Evolutionary conservation across 2,329 filamentous ascomycete species (phyloP).

Genomic region (Dactylonectria macrodidyma): DNA sequence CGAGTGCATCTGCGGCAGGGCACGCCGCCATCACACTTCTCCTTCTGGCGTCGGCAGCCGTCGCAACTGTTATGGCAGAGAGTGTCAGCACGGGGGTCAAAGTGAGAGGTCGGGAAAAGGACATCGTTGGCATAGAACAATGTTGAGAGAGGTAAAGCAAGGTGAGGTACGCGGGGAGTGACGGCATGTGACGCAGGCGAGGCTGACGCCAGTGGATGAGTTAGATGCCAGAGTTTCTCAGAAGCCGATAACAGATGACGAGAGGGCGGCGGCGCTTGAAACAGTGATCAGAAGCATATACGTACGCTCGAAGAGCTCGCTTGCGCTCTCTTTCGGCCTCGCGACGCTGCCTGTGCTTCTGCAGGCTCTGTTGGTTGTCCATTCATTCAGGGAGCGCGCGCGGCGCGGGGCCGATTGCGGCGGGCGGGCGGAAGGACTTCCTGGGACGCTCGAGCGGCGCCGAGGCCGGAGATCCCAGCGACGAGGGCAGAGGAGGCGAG

Average conservation of each 20-base stretch:
- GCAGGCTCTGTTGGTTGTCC: conserved; percentile 49
- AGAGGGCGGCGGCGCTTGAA: background rate
- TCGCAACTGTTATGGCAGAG: conserved; percentile 59
- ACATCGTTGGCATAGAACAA: background rate
- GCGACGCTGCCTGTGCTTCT: conserved; percentile 49
- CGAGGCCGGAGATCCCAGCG: conserved; percentile 48
- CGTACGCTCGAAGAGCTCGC: conserved; percentile 48
- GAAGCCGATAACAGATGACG: background rate
- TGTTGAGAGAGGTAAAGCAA: background rate
- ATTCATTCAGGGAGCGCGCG: conserved; percentile 44
- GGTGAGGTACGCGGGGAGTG: background rate
- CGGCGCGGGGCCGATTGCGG: conserved; percentile 48
- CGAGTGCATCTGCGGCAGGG: conserved; percentile 68
- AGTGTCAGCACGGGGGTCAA: conserved; percentile 4
- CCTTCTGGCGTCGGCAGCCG: conserved; percentile 68
- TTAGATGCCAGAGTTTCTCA: background rate
- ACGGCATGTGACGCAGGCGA: conserved; percentile 9
- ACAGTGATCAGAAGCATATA: conserved; percentile 13
- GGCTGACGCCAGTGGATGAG: conserved; percentile 5
- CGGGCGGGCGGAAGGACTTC: conserved; percentile 40
- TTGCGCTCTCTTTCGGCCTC: conserved; percentile 50
- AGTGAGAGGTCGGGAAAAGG: background rate
- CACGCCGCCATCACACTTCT: conserved; percentile 70
- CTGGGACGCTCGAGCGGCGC: conserved; percentile 46
- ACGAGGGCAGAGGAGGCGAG: conserved; percentile 32